phyloP scores from a whole-genome alignment of 768 basidiomycete species.

The Heimioporus sp. region DNA sequence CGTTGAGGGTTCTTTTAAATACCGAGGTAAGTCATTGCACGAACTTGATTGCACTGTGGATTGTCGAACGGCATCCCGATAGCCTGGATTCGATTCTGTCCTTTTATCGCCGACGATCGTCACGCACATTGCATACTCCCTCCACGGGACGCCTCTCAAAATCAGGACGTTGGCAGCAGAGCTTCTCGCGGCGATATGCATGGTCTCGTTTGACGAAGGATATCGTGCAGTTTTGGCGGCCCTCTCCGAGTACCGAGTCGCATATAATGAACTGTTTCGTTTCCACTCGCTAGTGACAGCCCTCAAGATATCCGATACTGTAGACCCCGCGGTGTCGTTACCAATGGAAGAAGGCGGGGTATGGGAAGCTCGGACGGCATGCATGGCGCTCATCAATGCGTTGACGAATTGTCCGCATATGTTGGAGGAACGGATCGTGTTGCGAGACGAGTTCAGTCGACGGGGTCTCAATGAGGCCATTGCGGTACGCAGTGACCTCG shows the following conservation, averaged over 20 bases:
- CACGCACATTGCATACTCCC: slow-evolving; percentile 68
- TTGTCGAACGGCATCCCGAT: not conserved
- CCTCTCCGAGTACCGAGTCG: slow-evolving; percentile 75
- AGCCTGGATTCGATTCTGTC: slow-evolving; percentile 75
- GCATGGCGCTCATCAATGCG: slow-evolving; percentile 79
- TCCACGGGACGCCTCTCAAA: slow-evolving; percentile 66
- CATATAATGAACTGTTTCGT: slow-evolving; percentile 70
- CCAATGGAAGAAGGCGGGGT: slow-evolving; percentile 60
- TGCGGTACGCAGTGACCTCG: slow-evolving; percentile 51
- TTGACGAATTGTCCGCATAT: slow-evolving; percentile 72
- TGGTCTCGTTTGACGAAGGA: slow-evolving; percentile 68
- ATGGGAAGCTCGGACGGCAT: slow-evolving; percentile 80
- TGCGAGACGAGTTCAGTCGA: slow-evolving; percentile 81
- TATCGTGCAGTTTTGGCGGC: slow-evolving; percentile 74
- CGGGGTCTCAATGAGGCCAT: slow-evolving; percentile 83
- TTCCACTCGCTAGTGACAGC: slow-evolving; percentile 74
- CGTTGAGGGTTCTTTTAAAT: slow-evolving; percentile 79
- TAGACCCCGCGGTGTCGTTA: slow-evolving; percentile 34
- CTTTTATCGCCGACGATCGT: slow-evolving; percentile 62
- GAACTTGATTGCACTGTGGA: not conserved
- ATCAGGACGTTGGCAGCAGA: slow-evolving; percentile 70
- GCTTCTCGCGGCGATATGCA: slow-evolving; percentile 80
- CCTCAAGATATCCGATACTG: slow-evolving; percentile 52
- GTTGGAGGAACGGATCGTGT: slow-evolving; percentile 72
- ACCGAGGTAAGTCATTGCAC: slow-evolving; percentile 57